Conservation (phyloP, 805 yeast genomes). For the Yarrowia bubula region DNA sequence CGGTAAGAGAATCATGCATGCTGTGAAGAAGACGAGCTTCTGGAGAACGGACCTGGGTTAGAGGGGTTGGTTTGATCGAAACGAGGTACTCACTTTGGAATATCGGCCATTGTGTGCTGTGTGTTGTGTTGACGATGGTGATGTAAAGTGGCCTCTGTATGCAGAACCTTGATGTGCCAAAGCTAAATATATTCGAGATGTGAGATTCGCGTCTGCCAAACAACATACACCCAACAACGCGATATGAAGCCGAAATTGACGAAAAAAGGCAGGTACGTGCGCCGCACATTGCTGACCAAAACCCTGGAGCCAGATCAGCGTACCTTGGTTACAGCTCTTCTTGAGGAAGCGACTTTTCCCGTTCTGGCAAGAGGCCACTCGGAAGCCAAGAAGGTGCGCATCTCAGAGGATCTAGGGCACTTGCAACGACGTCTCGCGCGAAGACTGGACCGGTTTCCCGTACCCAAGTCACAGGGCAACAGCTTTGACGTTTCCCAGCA, state of each 20-base stretch:
- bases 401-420: conserved; percentile 10
- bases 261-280: neutral
- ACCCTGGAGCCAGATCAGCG: neutral
- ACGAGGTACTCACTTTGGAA: neutral
- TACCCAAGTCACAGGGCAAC: conserved; percentile 4
- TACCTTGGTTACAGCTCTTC: neutral
- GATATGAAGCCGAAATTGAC: conserved; percentile 18
- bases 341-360: conserved; percentile 12
- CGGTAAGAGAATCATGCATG: conserved; percentile 67
- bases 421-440: neutral
- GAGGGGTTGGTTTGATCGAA: neutral
- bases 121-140: neutral
- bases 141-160: neutral
- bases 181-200: neutral
- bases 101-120: conserved; percentile 8
- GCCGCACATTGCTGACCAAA: neutral
- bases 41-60: conserved; percentile 37
- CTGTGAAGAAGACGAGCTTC: conserved; percentile 66
- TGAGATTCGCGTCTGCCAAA: neutral
- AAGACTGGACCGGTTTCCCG: conserved; percentile 5
- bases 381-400: conserved; percentile 8
- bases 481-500: neutral
- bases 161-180: conserved; percentile 2
- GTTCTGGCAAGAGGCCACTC: neutral
- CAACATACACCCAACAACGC: neutral